phyloP scores from a whole-genome alignment of 148 eudicot genomes.

The Amaranthus cruentus region DNA sequence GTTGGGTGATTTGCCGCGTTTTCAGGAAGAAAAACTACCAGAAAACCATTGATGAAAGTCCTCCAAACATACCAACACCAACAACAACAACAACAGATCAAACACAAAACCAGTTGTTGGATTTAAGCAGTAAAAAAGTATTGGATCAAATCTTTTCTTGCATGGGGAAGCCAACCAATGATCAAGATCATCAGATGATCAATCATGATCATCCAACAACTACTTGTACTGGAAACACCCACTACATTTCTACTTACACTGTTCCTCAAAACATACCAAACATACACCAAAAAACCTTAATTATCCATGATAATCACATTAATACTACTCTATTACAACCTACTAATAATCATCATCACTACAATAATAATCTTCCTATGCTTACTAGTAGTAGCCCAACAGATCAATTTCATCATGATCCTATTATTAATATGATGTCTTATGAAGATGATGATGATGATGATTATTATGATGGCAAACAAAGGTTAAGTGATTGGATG shows the following conservation, averaged over 20 bases:
- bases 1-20: slow-evolving; percentile 16
- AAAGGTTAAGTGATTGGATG: slow-evolving; percentile 10
- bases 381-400: slow-evolving; percentile 2
- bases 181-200: not conserved
- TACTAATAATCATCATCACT: not conserved
- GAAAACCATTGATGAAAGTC: not conserved
- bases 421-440: not conserved
- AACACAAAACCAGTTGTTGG: not conserved
- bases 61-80: not conserved
- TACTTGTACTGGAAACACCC: not conserved
- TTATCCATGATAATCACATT: not conserved
- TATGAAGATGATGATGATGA: not conserved
- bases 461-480: not conserved
- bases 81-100: not conserved
- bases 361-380: not conserved
- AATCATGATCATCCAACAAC: slow-evolving; percentile 11
- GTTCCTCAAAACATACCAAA: not conserved
- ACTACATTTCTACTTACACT: slow-evolving; percentile 1
- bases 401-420: not conserved
- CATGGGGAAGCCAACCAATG: not conserved
- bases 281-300: not conserved
- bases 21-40: slow-evolving; percentile 14
- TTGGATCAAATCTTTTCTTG: slow-evolving; percentile 14
- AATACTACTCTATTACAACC: not conserved
- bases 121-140: slow-evolving; percentile 7